Evolutionary conservation across 768 basidiomycete species (phyloP), one percentile per base, ranked within the genome.

Genomic region (Gloeostereum incarnatum): DNA sequence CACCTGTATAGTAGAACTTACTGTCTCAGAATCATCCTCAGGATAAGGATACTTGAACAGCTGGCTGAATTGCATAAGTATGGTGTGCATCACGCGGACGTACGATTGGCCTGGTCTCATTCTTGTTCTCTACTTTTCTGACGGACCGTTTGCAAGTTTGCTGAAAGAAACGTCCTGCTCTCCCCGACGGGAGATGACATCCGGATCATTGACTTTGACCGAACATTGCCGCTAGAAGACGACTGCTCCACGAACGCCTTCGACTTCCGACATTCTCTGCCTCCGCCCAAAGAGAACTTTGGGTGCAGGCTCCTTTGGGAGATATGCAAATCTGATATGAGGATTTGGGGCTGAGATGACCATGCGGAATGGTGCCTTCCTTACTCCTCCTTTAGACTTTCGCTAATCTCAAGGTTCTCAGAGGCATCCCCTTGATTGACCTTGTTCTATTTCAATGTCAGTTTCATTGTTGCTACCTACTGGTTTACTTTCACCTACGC

Each of bases 121-220:
- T 21, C 21, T 29, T 35, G 10, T 7, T 26, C 11, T 23, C 10
- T 41, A 16, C 21, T n/a, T 21, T 11, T 19, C 6, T 23, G 10
- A 9, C 9, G 10, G 35, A 14, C 19, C n/a, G 3, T 25, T 2
- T 11, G 21, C 18, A 31, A 40, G 42, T 66, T 66, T 39, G 63
- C 64, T 6, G 64, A 66, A 42, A 48, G 64, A 25, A 65, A 66
- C 33, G 54, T 66, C n/a, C 53, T 66, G 2, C 19, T 29, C 8
- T n/a, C 19, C n/a, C 50, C 57, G 31, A 38, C 44, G 31, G 50
- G 60, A 27, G 60, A 60, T 4, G 60, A 63, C 39, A 48, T 63
- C 26, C 51, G 62, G 21, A 52, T 65, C 20, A 65, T 65, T 21
- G 63, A 64, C 42, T 64, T 63, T 43, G 61, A 63, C 43, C 52